Base-by-base conservation (phyloP, 2,329 filamentous ascomycete genomes). In the Monosporascus cannonballus region DNA sequence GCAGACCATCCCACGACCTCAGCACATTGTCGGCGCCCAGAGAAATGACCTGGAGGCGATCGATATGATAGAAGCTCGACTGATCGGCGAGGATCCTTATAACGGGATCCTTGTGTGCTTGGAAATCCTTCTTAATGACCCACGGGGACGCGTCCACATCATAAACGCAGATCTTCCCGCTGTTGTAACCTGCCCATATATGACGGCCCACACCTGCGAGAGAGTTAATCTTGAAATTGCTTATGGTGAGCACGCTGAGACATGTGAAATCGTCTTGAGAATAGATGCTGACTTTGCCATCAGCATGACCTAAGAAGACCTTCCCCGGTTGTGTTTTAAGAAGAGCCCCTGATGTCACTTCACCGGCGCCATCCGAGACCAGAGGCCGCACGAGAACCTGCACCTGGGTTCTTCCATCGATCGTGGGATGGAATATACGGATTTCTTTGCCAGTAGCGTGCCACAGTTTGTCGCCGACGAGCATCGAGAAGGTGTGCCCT, bases 271-370 rank as follows among this genome's bases (percentile, higher is more conserved):
- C 85, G 24, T 77, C 79, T 24, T 83, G 82, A 14, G 90, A 93
- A 70, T 96, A 97, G n/a, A 97, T 85, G 54, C 89, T 94, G 51
- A 99, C 84, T 68, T 96, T 96, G 47, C 94, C 94, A 68, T 99
- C 94, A 14, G 82, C 84, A 67, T 99, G 94, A 1, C 94, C 94
- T 60, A 99, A 87, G 68, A 91, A 96, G 1, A 96, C 85, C 56
- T 86, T 85, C 52, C 89, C 88, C 0, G 87, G 85, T 46, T 92
- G 83, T 24, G 85, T 85, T 49, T 82, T 86, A 34, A 95, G 77
- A 50, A 86, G 79, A 2, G 92, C 83, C 5, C 91, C 93, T 1
- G 90, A 90, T 1, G 90, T 96, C 15, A 99, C 84, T 56, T 97
- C 93, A 15, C 92, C 92, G 9, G 88, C 85, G 52, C 85, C 85